Evolutionary conservation across 805 yeast genomes (phyloP).

Genomic region (Yamadazyma laniorum): DNA sequence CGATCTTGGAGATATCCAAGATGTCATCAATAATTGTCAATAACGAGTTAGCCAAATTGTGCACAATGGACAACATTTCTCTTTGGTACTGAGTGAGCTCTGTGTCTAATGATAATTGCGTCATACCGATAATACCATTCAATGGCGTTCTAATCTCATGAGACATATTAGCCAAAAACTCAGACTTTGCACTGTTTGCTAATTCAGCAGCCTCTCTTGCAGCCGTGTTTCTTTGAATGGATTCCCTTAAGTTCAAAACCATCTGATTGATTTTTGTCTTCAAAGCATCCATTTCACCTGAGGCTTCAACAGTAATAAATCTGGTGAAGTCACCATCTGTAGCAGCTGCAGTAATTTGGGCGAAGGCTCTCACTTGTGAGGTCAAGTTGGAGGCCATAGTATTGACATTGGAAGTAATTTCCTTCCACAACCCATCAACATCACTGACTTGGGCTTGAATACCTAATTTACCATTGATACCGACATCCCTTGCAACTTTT

Average conservation of each 20-base stretch:
- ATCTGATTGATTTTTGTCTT: conserved; percentile 69
- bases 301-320: conserved; percentile 86
- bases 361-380: conserved; percentile 89
- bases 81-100: conserved; percentile 89
- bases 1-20: conserved; percentile 88
- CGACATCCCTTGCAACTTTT: conserved; percentile 88
- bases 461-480: conserved; percentile 89
- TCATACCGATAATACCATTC: conserved; percentile 93
- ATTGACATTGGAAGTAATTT: conserved; percentile 85
- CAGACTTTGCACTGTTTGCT: conserved; percentile 87
- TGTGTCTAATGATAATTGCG: conserved; percentile 83
- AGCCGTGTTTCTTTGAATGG: conserved; percentile 87
- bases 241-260: conserved; percentile 84
- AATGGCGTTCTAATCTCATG: conserved; percentile 85
- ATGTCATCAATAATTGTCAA: conserved; percentile 88
- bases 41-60: conserved; percentile 80
- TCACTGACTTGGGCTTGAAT: conserved; percentile 89
- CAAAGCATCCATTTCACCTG: conserved; percentile 83
- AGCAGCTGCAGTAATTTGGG: conserved; percentile 91
- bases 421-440: conserved; percentile 91
- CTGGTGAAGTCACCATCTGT: conserved; percentile 92
- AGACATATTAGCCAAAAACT: conserved; percentile 75
- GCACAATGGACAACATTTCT: conserved; percentile 87
- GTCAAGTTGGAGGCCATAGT: conserved; percentile 94
- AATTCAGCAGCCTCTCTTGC: conserved; percentile 94